Evolutionary conservation across 2,329 filamentous ascomycete species (phyloP), one percentile per base, ranked within the genome.

Genomic region (Hypoxylon rubiginosum): DNA sequence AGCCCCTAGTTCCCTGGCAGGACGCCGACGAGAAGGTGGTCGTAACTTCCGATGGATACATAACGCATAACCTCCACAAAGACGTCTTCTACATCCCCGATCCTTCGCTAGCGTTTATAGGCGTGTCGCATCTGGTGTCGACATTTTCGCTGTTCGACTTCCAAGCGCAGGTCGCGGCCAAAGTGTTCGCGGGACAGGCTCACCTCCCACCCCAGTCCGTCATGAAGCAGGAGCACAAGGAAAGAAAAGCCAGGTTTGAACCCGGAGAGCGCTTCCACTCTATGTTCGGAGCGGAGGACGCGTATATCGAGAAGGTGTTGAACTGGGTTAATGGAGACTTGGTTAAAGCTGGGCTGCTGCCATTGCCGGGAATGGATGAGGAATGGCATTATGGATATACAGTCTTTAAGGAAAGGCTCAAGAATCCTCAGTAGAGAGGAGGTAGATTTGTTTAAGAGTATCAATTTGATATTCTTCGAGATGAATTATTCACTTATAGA

Each of bases 51-150:
- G 88, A 91, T 48, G 90, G 90, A 1, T 83, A 82, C 11, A 86
- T 88, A 74, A 80, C 83, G 3, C 90, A 92, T 71, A 92, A 92
- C 68, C 79, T 92, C 1, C 87, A 92, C 79, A 87, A 87, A 62
- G 90, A 92, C 73, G 88, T 92, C 13, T 92, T 91, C 73, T 92
- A 91, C 76, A 91, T 91, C 46, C 83, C 84, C 0, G 89, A 92
- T 64, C 88, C 90, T 0, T 86, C 87, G 0, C 79, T 92, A 0
- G 79, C 82, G 0, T 92, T 92, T 67, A 80, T 92, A 17, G 90
- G 90, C 0, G 85, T 90, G 0, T 89, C 88, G 0, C 91, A 88
- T 71, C 86, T 90, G 71, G 87, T 87, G 0, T 88, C 89, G 0
- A 92, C 90, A 0, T 92, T 92, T 71, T 88, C 88, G 0, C 79